A percentile compares a stretch with the other conserved stretches of the same genome.
These are phyloP conservation scores for Ajuga chamaepitys DNA, from an alignment of 257 asterid species.

Conservation along the genomic window DNA sequence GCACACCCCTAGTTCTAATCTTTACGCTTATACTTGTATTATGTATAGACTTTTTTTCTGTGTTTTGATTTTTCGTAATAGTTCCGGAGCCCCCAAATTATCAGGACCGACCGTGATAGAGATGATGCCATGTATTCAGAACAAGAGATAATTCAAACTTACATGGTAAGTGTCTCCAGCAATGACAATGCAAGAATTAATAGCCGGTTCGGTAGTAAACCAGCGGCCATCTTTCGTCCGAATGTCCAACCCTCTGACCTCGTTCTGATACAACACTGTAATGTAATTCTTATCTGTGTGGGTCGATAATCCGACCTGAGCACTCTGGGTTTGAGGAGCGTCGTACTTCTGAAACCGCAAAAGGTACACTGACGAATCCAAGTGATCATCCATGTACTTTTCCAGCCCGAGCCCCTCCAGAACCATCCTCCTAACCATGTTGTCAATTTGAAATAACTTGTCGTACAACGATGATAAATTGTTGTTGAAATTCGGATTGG, in stretches of 20 bases:
- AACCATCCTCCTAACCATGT: constrained; percentile 37
- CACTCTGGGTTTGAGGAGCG: constrained; percentile 25
- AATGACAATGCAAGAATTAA: constrained; percentile 34
- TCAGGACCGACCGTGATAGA: no score
- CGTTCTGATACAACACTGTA: constrained; percentile 33
- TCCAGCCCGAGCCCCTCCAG: constrained; percentile 38
- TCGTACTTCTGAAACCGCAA: constrained; percentile 44
- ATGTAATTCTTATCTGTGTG: constrained; percentile 45
- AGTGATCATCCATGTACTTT: constrained; percentile 43
- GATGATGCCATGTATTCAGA: no score
- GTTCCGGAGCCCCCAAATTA: no score
- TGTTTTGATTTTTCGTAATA: no score
- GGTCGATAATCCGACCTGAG: constrained; percentile 31
- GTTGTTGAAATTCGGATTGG: constrained; percentile 37
- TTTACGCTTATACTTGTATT: no score
- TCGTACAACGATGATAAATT: constrained; percentile 23
- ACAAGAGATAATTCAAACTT: constrained; percentile 10
- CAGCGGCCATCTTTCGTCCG: constrained; percentile 41
- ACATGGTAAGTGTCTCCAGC: constrained; percentile 41
- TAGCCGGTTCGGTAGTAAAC: constrained; percentile 36
- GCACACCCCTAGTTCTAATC: no score
- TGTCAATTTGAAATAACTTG: constrained; percentile 34
- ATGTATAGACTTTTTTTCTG: no score
- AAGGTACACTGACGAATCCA: constrained; percentile 36
- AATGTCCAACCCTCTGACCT: constrained; percentile 34